Percentiles rank a stretch among this genome's conserved stretches.
Evolutionary conservation across 1,284 basidiomycete genomes (phyloP).

Genomic region (Ceratobasidium sp.): DNA sequence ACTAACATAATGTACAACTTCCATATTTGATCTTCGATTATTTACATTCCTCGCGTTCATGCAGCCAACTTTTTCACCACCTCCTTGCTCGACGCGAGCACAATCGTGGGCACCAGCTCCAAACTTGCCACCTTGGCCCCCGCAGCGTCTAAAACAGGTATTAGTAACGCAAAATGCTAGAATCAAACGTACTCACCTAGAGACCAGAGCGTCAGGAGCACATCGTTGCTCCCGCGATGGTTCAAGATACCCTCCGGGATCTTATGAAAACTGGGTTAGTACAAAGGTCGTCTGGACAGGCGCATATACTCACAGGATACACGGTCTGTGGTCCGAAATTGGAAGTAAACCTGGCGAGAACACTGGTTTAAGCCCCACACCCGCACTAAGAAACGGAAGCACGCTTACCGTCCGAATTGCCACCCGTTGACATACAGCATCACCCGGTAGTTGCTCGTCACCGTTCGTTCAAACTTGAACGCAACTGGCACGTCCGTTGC

Average conservation of each 20-base stretch:
- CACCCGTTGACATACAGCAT: slow-evolving; percentile 62
- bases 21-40: neutral
- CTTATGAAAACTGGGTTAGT: slow-evolving; percentile 51
- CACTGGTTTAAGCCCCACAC: neutral
- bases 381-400: neutral
- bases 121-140: slow-evolving; percentile 60
- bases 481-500: slow-evolving; percentile 14
- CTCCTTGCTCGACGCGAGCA: slow-evolving; percentile 57
- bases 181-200: slow-evolving; percentile 54
- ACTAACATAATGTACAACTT: neutral
- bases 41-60: neutral
- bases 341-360: slow-evolving; percentile 51
- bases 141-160: slow-evolving; percentile 52
- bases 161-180: neutral
- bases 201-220: slow-evolving; percentile 61
- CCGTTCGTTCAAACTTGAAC: slow-evolving; percentile 53
- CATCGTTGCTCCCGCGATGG: slow-evolving; percentile 60
- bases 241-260: slow-evolving; percentile 63
- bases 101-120: slow-evolving; percentile 53
- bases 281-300: slow-evolving; percentile 39
- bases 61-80: slow-evolving; percentile 32
- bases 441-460: slow-evolving; percentile 55
- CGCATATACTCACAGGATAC: slow-evolving; percentile 54
- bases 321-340: slow-evolving; percentile 52
- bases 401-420: slow-evolving; percentile 58